These are phyloP conservation scores for Calonectria pauciramosa DNA, from an alignment of 2,329 filamentous ascomycete genomes.

Conservation along the genomic window DNA sequence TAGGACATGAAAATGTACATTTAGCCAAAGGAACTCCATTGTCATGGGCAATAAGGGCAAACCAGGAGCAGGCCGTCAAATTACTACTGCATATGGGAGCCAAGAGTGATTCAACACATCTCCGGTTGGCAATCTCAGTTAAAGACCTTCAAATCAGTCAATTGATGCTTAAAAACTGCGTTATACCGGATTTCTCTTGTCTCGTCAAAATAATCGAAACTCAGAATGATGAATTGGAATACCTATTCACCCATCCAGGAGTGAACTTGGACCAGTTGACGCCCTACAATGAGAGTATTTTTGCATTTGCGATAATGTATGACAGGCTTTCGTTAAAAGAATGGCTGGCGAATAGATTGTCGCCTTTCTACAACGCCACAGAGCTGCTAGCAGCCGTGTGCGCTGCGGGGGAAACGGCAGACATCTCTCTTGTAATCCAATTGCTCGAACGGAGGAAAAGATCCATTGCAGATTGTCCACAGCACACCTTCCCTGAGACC, in stretches of 20 bases:
- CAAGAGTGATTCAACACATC: too few relatives aligned
- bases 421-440: neutral
- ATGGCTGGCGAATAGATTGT: neutral
- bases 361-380: neutral
- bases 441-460: neutral
- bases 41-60: neutral
- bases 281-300: neutral
- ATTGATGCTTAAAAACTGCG: neutral
- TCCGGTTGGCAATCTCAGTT: neutral
- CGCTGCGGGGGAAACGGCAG: neutral
- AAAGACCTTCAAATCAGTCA: neutral
- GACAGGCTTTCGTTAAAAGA: neutral
- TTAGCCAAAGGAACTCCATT: neutral
- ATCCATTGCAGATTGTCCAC: neutral
- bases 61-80: neutral
- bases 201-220: neutral
- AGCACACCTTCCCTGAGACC: neutral
- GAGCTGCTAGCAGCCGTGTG: neutral
- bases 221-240: neutral
- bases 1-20: too few relatives aligned
- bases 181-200: neutral
- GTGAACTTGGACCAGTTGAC: neutral
- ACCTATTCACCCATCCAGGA: neutral
- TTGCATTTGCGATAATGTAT: neutral
- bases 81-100: neutral